Base-by-base conservation (phyloP, 192 early-diverging fungal species). In the Chytriomyces confervae region DNA sequence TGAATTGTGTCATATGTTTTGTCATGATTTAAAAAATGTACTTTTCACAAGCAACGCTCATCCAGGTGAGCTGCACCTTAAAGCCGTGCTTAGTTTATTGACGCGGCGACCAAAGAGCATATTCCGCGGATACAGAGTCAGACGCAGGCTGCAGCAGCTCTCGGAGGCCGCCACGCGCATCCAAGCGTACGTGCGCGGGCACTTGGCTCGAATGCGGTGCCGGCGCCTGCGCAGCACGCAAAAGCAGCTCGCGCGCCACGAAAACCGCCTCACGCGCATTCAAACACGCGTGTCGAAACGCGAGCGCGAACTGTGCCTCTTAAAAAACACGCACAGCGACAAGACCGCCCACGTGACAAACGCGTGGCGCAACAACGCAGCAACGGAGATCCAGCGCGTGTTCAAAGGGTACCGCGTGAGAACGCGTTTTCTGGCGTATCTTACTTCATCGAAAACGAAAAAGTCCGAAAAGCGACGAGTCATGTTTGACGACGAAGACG, bases 291-390 rank as follows among this genome's bases (percentile, higher is more conserved):
- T 76, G 48, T 46, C 61, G 44, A 49, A 23, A 20, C 61, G 47
- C 24, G 75, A 76, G 67, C 49, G 53, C 23, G 75, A 76, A 3
- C 62, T 76, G 6, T 46, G 18, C 5, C 16, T 50, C 6, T 49
- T 76, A 11, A 76, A 76, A 53, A 50, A 10, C 16, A 76, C 75
- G 2, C 75, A 76, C 36, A 9, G 48, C 10, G 45, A 62, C 20
- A 43, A 50, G 4, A 44, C 67, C 6, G 62, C 16, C n/a, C 45
- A 76, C 8, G 49, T 66, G n/a, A 20, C 24, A 18, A 67, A 11
- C 10, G 75, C 63, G 51, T 47, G 50, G 75, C 43, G 11, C 5
- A 44, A 11, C 13, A 45, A 66, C 18, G 75, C 75, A 27, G 61
- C 50, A 6, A 16, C 43, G 0, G 1, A 50, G 8, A 50, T 76